Conservation (phyloP, 352 stramenopile genomes). For the Halophytophthora polymorphica region DNA sequence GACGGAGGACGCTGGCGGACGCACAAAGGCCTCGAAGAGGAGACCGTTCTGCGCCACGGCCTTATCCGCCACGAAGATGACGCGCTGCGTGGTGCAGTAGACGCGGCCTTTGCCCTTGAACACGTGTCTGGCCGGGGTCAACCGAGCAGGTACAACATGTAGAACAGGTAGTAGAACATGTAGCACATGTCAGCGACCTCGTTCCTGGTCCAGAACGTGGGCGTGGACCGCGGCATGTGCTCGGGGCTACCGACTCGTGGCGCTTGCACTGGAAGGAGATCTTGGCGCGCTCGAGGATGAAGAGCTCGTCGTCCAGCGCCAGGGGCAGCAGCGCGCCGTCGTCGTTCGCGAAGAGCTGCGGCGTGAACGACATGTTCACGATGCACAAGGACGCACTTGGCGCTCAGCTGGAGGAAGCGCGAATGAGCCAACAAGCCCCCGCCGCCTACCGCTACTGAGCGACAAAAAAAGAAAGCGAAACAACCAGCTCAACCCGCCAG, state of each 20-base stretch:
- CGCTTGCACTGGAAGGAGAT: conserved; percentile 76
- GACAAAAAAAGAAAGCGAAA: conserved; percentile 26
- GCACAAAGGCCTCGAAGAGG: conserved; percentile 74
- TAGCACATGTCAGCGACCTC: no score
- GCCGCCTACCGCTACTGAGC: no score
- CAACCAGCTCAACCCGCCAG: conserved; percentile 8
- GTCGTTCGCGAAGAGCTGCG: conserved; percentile 68
- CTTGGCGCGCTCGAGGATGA: conserved; percentile 77
- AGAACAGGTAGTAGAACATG: no score
- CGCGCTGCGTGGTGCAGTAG: conserved; percentile 84
- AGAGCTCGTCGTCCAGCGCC: conserved; percentile 76
- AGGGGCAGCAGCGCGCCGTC: conserved; percentile 67
- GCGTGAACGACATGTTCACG: conserved; percentile 63
- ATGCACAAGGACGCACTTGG: no score
- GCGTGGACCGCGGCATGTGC: no score
- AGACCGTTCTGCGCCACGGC: conserved; percentile 52
- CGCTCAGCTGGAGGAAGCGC: not conserved
- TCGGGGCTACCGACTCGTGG: no score
- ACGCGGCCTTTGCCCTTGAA: conserved; percentile 79
- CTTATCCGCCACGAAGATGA: conserved; percentile 84
- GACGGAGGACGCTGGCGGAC: conserved; percentile 6
- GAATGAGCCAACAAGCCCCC: conserved; percentile 9
- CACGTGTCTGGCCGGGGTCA: conserved; percentile 33
- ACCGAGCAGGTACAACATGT: not conserved
- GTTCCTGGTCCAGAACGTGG: no score